phyloP scores from a whole-genome alignment of 148 eudicot genomes.

The Rhododendron simsii region DNA sequence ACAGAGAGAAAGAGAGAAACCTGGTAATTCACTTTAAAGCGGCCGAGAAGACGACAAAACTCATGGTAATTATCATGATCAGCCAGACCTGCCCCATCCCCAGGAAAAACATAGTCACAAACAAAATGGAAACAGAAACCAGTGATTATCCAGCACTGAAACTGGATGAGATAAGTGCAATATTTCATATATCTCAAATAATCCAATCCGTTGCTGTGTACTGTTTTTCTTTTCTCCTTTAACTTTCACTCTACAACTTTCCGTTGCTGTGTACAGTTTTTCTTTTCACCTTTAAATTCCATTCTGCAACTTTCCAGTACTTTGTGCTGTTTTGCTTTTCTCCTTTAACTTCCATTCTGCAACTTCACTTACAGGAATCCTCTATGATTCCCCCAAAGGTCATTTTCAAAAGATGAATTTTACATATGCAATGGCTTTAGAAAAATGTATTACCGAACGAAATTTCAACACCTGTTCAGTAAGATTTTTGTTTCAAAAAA shows the following conservation, averaged over 20 bases:
- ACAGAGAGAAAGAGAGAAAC: conserved; percentile 24
- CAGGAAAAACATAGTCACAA: not conserved
- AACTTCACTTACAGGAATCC: not conserved
- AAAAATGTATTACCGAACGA: not conserved
- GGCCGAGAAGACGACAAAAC: conserved; percentile 93
- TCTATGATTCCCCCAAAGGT: not conserved
- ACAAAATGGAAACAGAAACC: not conserved
- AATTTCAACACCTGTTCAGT: not conserved
- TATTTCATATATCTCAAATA: not conserved
- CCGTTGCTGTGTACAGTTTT: not conserved
- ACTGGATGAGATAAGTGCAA: not conserved
- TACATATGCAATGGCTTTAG: not conserved
- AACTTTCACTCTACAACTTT: not conserved
- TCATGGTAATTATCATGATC: conserved; percentile 95
- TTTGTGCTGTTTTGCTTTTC: not conserved
- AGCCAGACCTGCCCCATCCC: conserved; percentile 59
- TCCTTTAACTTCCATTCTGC: not conserved
- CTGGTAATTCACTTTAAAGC: conserved; percentile 83
- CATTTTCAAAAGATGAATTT: not conserved
- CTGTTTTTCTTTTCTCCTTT: not conserved
- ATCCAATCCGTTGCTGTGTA: not conserved
- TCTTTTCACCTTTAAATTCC: not conserved
- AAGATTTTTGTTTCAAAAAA: not conserved
- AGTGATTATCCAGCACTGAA: not conserved
- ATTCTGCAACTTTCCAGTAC: not conserved